Evolutionary conservation across 768 basidiomycete species (phyloP).

Genomic region (Lentinula guzmanii): DNA sequence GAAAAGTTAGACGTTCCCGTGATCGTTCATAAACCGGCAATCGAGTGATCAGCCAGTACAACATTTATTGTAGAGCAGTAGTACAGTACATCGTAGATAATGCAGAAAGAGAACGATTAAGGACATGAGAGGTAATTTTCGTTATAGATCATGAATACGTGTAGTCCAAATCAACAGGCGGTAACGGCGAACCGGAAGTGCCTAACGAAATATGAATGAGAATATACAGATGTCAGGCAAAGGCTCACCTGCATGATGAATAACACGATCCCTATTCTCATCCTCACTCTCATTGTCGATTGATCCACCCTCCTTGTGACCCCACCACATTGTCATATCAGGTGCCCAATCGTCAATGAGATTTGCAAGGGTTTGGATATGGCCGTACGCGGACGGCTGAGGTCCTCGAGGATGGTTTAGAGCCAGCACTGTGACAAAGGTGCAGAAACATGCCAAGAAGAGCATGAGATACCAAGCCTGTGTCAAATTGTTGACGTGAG

Average conservation of each 20-base stretch:
- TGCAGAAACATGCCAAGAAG: background rate
- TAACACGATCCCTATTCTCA: background rate
- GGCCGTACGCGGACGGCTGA: conserved; percentile 26
- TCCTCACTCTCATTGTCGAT: background rate
- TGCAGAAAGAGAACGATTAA: no score
- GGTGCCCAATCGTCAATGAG: conserved; percentile 30
- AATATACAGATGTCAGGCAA: background rate
- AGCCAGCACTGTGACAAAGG: background rate
- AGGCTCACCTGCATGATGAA: background rate
- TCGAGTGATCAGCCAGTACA: no score
- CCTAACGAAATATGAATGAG: background rate
- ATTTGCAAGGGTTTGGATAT: conserved; percentile 26
- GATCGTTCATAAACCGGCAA: no score
- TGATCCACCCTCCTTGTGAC: conserved; percentile 12
- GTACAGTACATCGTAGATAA: no score
- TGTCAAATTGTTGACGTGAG: background rate
- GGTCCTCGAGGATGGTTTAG: background rate
- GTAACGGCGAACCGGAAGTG: background rate
- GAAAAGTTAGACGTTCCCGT: no score
- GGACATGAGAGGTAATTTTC: no score
- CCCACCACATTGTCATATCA: conserved; percentile 14
- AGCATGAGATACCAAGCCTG: background rate
- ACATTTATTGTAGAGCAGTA: no score
- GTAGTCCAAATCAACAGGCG: background rate
- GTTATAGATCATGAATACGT: background rate